A percentile compares a stretch with the other conserved stretches of the same genome.
Conservation (phyloP, 2,329 filamentous ascomycete species). For the Dactylellina haptotyla region DNA sequence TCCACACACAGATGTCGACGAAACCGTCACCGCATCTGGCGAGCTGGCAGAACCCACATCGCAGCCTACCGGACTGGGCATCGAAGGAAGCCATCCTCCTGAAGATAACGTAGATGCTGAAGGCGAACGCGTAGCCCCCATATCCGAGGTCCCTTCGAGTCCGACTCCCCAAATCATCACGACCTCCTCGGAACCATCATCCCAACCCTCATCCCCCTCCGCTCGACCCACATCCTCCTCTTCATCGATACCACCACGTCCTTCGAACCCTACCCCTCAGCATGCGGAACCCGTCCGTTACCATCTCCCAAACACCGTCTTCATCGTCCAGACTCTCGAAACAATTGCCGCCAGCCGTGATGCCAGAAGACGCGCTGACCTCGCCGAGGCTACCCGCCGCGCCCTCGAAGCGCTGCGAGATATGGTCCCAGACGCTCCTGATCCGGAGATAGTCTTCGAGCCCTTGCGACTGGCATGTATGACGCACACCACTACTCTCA, state of each 20-base stretch:
- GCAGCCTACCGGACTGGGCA: background rate
- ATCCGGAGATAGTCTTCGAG: slow-evolving; percentile 90
- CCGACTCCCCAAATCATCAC: slow-evolving; percentile 45
- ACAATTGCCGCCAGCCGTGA: slow-evolving; percentile 91
- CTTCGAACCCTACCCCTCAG: slow-evolving; percentile 30
- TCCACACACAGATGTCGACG: background rate
- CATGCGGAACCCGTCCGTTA: slow-evolving; percentile 37
- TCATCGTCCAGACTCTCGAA: slow-evolving; percentile 92
- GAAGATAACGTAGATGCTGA: slow-evolving; percentile 12
- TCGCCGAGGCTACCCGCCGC: slow-evolving; percentile 81
- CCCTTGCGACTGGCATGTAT: slow-evolving; percentile 90
- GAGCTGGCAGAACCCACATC: background rate
- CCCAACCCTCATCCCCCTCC: slow-evolving; percentile 35
- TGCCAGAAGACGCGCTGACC: slow-evolving; percentile 83
- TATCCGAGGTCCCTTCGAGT: slow-evolving; percentile 31
- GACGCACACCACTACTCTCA: slow-evolving; percentile 82
- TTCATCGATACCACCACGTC: slow-evolving; percentile 39
- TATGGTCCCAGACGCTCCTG: slow-evolving; percentile 77
- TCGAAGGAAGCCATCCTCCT: slow-evolving; percentile 3
- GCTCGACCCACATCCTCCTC: slow-evolving; percentile 36
- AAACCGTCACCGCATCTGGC: background rate
- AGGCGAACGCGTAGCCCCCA: slow-evolving; percentile 4
- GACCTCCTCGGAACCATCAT: slow-evolving; percentile 28
- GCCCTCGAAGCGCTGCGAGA: slow-evolving; percentile 88
- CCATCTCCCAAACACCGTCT: slow-evolving; percentile 76